These are phyloP conservation scores for Russula vinacea DNA, from an alignment of 768 basidiomycete species.

Conservation along the genomic window DNA sequence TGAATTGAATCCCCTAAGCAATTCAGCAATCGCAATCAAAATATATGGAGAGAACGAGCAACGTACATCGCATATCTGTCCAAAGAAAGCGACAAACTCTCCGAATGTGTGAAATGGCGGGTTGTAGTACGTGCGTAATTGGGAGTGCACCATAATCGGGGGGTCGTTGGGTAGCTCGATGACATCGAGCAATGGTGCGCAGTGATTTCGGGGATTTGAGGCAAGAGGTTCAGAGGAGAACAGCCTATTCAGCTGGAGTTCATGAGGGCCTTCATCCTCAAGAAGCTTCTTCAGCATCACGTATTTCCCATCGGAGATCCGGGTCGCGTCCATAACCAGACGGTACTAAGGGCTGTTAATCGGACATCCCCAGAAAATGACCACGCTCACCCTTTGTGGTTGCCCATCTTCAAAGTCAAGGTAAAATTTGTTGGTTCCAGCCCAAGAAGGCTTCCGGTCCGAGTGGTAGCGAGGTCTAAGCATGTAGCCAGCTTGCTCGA, in stretches of 20 bases:
- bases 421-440: neutral
- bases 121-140: conserved; percentile 33
- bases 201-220: conserved; percentile 19
- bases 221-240: conserved; percentile 11
- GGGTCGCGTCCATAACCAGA: conserved; percentile 12
- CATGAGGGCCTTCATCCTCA: conserved; percentile 9
- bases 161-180: conserved; percentile 11
- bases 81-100: conserved; percentile 32
- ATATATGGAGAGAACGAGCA: neutral
- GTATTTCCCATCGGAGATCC: conserved; percentile 13
- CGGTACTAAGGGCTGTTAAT: neutral
- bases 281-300: conserved; percentile 15
- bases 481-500: no score
- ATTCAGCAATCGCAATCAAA: neutral
- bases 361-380: neutral
- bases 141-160: conserved; percentile 33
- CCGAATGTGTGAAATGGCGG: conserved; percentile 32
- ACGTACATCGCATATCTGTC: conserved; percentile 32
- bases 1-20: conserved; percentile 16
- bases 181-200: conserved; percentile 4
- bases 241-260: conserved; percentile 13
- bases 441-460: neutral
- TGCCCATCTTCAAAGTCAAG: conserved; percentile 12
- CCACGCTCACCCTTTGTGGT: conserved; percentile 11
- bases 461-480: neutral